Evolutionary conservation across 306 rosid species (phyloP).

Genomic region (Pterocarpus santalinus): DNA sequence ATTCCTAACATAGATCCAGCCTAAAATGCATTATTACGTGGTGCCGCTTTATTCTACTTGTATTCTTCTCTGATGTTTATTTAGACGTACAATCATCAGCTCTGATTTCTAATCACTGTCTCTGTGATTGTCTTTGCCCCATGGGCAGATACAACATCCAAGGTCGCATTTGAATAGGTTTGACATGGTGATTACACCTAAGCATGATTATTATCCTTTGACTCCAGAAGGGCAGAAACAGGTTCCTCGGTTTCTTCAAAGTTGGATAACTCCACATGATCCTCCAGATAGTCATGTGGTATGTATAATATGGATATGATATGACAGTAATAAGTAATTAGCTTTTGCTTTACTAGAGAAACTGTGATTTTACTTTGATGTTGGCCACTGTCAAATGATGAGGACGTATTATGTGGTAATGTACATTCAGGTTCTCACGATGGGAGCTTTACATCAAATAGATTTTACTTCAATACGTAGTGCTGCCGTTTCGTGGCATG

Average conservation of each 20-base stretch:
- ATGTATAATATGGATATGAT: constrained; percentile 47
- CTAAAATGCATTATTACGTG: constrained; percentile 24
- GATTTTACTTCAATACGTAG: constrained; percentile 84
- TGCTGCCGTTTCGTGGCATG: constrained; percentile 87
- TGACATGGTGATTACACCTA: constrained; percentile 91
- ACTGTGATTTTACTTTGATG: constrained; percentile 35
- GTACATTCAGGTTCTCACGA: constrained; percentile 75
- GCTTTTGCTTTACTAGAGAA: constrained; percentile 28
- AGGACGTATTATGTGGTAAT: constrained; percentile 37
- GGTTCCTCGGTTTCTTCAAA: constrained; percentile 77
- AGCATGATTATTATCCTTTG: constrained; percentile 91
- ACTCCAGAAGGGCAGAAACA: constrained; percentile 78
- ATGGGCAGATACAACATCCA: constrained; percentile 78
- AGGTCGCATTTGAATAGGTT: constrained; percentile 80
- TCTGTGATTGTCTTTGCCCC: constrained; percentile 30
- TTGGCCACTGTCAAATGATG: constrained; percentile 25
- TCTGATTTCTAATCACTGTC: constrained; percentile 34
- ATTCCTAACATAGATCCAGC: neutral
- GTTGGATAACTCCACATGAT: constrained; percentile 92
- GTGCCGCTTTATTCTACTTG: constrained; percentile 3
- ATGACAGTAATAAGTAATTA: constrained; percentile 33
- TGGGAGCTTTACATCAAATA: constrained; percentile 90
- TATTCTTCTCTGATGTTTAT: constrained; percentile 28
- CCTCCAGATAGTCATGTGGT: constrained; percentile 93
- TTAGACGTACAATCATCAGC: neutral